A percentile compares a stretch with the other conserved stretches of the same genome.
These are phyloP conservation scores for Hysterium pulicare DNA, from an alignment of 2,329 filamentous ascomycete genomes.

Conservation along the genomic window DNA sequence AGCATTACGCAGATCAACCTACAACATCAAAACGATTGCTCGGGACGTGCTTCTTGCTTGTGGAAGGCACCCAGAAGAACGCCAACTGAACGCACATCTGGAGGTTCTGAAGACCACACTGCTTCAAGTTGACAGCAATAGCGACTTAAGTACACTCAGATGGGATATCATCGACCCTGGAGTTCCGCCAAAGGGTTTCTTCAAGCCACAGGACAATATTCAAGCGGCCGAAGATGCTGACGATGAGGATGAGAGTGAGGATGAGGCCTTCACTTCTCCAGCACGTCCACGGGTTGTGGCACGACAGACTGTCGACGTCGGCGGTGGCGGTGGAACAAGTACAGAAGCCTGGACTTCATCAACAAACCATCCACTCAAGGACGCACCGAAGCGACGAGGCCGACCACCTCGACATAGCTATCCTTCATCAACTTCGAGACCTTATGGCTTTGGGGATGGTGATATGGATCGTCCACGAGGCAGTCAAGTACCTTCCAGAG, in stretches of 20 bases:
- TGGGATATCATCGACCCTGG: constrained; percentile 63
- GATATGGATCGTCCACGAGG: constrained; percentile 10
- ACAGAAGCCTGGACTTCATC: constrained; percentile 22
- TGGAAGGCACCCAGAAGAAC: constrained; percentile 59
- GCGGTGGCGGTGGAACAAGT: constrained; percentile 18
- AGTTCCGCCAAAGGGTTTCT: constrained; percentile 39
- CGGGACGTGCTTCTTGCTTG: constrained; percentile 61
- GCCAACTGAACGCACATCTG: constrained; percentile 59
- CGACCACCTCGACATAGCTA: constrained; percentile 33
- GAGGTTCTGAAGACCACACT: constrained; percentile 45
- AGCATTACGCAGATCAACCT: constrained; percentile 49
- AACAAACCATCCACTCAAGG: constrained; percentile 31
- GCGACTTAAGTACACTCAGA: constrained; percentile 56
- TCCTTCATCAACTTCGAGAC: constrained; percentile 9
- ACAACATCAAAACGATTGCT: constrained; percentile 61
- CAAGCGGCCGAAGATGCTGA: constrained; percentile 30
- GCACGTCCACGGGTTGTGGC: constrained; percentile 8
- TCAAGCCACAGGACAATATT: constrained; percentile 21
- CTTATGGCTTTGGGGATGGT: constrained; percentile 3
- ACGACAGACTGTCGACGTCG: constrained; percentile 16
- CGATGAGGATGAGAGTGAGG: constrained; percentile 33
- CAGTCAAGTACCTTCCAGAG: constrained; percentile 10
- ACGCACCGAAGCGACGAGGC: constrained; percentile 27
- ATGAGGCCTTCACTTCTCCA: constrained; percentile 19
- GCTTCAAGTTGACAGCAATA: constrained; percentile 40